These are phyloP conservation scores for Inga laurina DNA, from an alignment of 306 rosid species.

Conservation along the genomic window DNA sequence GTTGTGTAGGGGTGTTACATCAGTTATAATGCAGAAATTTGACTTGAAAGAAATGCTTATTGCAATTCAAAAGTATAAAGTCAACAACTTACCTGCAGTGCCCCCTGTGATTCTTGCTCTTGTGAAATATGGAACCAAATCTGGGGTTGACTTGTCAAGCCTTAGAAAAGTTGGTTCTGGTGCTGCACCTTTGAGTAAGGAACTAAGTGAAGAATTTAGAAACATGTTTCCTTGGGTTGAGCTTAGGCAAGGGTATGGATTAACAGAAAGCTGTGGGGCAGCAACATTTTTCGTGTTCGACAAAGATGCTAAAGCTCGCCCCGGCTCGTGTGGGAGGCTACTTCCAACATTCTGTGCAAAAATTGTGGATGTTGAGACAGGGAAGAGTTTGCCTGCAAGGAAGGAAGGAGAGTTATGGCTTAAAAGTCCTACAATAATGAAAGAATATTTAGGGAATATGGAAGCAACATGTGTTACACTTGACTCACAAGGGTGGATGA, in stretches of 20 bases:
- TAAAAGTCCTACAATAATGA: conserved; percentile 75
- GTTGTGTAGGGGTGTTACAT: conserved; percentile 56
- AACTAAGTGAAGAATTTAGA: conserved; percentile 59
- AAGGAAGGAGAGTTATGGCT: conserved; percentile 86
- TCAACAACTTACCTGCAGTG: conserved; percentile 74
- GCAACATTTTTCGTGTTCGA: conserved; percentile 49
- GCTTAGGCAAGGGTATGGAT: conserved; percentile 81
- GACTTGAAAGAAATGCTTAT: conserved; percentile 60
- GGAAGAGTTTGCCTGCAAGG: conserved; percentile 58
- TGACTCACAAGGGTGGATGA: conserved; percentile 73
- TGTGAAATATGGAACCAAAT: conserved; percentile 54
- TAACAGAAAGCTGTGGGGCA: conserved; percentile 74
- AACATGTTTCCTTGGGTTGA: conserved; percentile 82
- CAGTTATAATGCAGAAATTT: conserved; percentile 64
- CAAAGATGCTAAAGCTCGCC: conserved; percentile 49
- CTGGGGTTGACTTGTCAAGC: conserved; percentile 52
- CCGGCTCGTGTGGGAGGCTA: conserved; percentile 62
- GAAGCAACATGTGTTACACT: conserved; percentile 71
- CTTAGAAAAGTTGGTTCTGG: conserved; percentile 71
- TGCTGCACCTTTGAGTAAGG: conserved; percentile 89
- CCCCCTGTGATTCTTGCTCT: conserved; percentile 83
- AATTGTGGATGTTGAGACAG: conserved; percentile 62
- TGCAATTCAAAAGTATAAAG: conserved; percentile 57
- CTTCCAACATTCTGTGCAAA: conserved; percentile 69
- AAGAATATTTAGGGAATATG: conserved; percentile 67